Conservation (phyloP, 2,329 filamentous ascomycete genomes). For the Fusarium ramigenum region DNA sequence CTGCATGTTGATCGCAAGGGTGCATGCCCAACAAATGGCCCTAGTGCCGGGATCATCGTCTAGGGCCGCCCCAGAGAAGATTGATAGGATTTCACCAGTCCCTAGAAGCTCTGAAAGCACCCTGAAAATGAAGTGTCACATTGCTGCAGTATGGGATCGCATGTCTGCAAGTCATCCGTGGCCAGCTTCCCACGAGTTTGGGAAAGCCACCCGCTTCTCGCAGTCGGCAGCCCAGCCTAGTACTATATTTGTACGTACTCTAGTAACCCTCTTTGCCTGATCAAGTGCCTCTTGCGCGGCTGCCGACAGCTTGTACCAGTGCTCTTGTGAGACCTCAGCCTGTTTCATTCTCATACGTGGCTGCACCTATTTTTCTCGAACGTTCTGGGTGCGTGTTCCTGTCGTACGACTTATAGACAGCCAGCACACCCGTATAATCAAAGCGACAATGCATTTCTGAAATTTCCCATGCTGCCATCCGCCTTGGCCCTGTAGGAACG, state of each 20-base stretch:
- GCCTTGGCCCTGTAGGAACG: background rate
- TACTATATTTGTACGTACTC: slow-evolving; percentile 14
- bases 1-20: slow-evolving; percentile 30
- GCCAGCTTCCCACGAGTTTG: slow-evolving; percentile 31
- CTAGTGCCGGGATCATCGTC: slow-evolving; percentile 30
- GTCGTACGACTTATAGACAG: slow-evolving; percentile 28
- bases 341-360: slow-evolving; percentile 32
- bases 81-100: background rate
- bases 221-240: background rate
- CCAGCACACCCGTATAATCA: slow-evolving; percentile 19
- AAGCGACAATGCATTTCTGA: slow-evolving; percentile 21
- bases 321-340: slow-evolving; percentile 6
- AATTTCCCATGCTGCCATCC: slow-evolving; percentile 10
- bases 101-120: slow-evolving; percentile 9
- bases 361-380: slow-evolving; percentile 40
- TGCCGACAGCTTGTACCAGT: slow-evolving; percentile 10
- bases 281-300: slow-evolving; percentile 11
- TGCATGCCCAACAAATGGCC: slow-evolving; percentile 28
- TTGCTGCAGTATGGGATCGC: slow-evolving; percentile 35
- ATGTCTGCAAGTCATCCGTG: slow-evolving; percentile 41
- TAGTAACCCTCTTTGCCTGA: slow-evolving; percentile 7
- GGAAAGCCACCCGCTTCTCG: slow-evolving; percentile 22
- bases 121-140: slow-evolving; percentile 27
- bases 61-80: slow-evolving; percentile 17
- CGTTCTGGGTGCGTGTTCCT: slow-evolving; percentile 23